Base-by-base conservation (phyloP, 2,329 filamentous ascomycete species). In the Coccinonectria pachysandricola region DNA sequence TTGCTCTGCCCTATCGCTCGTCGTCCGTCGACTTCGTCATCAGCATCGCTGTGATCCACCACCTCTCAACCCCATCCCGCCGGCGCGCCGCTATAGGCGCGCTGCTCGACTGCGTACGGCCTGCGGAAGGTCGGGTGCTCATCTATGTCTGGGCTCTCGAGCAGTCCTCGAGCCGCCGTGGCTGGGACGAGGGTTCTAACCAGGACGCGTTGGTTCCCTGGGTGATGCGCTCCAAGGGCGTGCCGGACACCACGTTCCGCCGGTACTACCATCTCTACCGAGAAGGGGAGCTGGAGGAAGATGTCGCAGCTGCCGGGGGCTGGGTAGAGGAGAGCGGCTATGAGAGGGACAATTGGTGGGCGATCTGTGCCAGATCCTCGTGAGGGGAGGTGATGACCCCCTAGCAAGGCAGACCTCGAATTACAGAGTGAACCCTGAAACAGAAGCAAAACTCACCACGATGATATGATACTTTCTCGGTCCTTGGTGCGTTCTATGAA, bases 281-380 rank as follows among this genome's bases (percentile, higher is more conserved):
- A 28, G 71, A 83, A 49, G 83, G 83, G 10, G 91, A 98, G 60
- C 63, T 98, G 32, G 86, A 95, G 50, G 67, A 73, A 21, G 82
- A 95, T 50, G 71, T 94, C 31, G 52, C 55, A 26, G 65, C 68
- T 10, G 87, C 79, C 12, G 86, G 86, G 11, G 91, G 87, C 6
- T 59, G 57, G 24, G 74, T 95, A 9, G 45, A 91, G 13, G 77
- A 83, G 39, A 75, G 74, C 33, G 91, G 91, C 17, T 98, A 96
- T 56, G 91, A 98, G 52, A 87, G 78, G 60, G 91, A 96, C 51
- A 98, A 98, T 59, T 96, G 91, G 91, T 98, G 88, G 88, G 85
- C 77, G 28, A 77, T 94, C 50, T 59, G 55, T 39, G 52, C 45
- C 27, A 45, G 45, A 26, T 37, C 38, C 31, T 30, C 35, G 30